A percentile compares a stretch with the other conserved stretches of the same genome.
These are phyloP conservation scores for Rhynchospora breviuscula DNA, from an alignment of 176 grass and related monocot species.

Conservation along the genomic window DNA sequence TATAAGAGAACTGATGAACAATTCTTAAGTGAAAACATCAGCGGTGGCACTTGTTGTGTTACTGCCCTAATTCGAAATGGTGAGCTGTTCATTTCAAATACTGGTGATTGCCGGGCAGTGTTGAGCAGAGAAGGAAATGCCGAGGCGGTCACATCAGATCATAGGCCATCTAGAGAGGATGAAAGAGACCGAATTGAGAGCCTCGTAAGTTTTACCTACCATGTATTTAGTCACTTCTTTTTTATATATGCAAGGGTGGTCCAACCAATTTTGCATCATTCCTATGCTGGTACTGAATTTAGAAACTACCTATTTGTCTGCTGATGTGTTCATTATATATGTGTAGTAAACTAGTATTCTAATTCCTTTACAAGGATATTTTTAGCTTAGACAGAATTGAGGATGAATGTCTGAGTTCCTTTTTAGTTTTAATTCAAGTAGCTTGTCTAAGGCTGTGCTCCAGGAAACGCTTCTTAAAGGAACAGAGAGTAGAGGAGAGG, in stretches of 20 bases:
- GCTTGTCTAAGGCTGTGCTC: too few species aligned
- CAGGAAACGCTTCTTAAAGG: too few species aligned
- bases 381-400: too few species aligned
- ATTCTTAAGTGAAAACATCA: conserved; percentile 64
- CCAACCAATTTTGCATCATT: not conserved
- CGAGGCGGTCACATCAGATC: conserved; percentile 80
- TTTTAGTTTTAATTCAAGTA: not conserved
- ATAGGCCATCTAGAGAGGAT: conserved; percentile 55
- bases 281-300: not conserved
- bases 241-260: not conserved
- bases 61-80: conserved; percentile 64
- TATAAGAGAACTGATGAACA: conserved; percentile 71
- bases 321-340: not conserved
- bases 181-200: conserved; percentile 82
- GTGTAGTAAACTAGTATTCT: not conserved
- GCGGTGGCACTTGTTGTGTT: conserved; percentile 81
- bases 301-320: not conserved
- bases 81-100: conserved; percentile 70
- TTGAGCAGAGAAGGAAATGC: conserved; percentile 71
- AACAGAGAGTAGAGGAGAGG: too few species aligned
- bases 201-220: conserved; percentile 33
- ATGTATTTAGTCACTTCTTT: not conserved
- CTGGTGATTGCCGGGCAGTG: conserved; percentile 76
- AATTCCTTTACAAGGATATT: too few species aligned
- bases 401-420: not conserved